A percentile compares a stretch with the other conserved stretches of the same genome.
Evolutionary conservation across 2,329 filamentous ascomycete species (phyloP).

Genomic region (Aspergillus terreus): DNA sequence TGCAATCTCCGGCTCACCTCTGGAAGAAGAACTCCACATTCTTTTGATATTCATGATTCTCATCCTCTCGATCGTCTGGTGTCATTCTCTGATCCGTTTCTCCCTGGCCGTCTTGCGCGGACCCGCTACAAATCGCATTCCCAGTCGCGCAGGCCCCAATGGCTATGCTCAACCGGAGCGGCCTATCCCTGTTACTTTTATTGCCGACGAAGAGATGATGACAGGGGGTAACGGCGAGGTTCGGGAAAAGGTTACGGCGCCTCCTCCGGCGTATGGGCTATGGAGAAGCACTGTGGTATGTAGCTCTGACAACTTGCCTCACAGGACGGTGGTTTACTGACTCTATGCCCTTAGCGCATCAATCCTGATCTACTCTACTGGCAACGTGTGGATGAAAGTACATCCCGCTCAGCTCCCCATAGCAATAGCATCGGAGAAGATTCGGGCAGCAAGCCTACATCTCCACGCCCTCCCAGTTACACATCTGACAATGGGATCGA

Average conservation of each 20-base stretch:
- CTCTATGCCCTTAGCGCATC: conserved; percentile 53
- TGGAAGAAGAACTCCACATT: conserved; percentile 70
- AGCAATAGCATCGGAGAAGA: conserved; percentile 3
- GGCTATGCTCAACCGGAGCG: conserved; percentile 67
- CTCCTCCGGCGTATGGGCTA: conserved; percentile 79
- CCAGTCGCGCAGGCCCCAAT: conserved; percentile 52
- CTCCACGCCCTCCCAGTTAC: conserved; percentile 69
- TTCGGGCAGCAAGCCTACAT: conserved; percentile 20
- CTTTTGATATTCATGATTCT: conserved; percentile 76
- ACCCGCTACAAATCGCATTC: conserved; percentile 33
- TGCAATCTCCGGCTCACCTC: conserved; percentile 60
- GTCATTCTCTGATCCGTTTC: conserved; percentile 71
- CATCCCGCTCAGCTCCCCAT: background rate
- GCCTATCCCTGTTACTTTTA: conserved; percentile 74
- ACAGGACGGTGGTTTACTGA: too few species aligned
- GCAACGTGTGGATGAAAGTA: conserved; percentile 57
- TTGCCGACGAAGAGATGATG: conserved; percentile 68
- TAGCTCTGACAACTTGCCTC: too few species aligned
- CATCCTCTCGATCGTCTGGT: conserved; percentile 72
- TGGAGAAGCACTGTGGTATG: conserved; percentile 75
- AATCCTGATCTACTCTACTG: conserved; percentile 80
- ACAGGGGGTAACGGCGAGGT: conserved; percentile 42
- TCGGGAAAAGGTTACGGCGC: conserved; percentile 51
- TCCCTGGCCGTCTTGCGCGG: conserved; percentile 60
- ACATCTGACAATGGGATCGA: conserved; percentile 69